A percentile compares a stretch with the other conserved stretches of the same genome.
Conservation (phyloP, 2,329 filamentous ascomycete species). For the Aureobasidium sp. region DNA sequence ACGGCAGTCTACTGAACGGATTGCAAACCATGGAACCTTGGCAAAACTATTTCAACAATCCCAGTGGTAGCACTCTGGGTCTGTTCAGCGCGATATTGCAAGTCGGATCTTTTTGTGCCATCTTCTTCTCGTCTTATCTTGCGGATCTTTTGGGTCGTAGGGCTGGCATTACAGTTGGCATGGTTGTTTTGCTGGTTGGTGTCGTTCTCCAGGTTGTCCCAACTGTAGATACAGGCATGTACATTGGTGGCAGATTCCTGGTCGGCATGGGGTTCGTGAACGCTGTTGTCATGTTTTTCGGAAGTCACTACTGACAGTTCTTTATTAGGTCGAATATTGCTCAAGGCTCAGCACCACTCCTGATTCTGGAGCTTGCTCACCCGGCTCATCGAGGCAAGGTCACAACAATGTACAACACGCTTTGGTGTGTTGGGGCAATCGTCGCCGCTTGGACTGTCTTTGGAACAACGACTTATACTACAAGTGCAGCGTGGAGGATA, state of each 20-base stretch:
- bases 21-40: not conserved
- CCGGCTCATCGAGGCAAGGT: constrained; percentile 6
- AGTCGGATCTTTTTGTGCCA: constrained; percentile 6
- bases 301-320: not conserved
- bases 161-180: constrained; percentile 42
- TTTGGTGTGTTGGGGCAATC: not conserved
- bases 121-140: not conserved
- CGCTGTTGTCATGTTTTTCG: not conserved
- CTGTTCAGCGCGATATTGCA: constrained; percentile 3
- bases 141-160: constrained; percentile 43
- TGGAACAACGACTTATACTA: constrained; percentile 9
- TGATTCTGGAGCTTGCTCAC: constrained; percentile 2
- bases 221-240: not conserved
- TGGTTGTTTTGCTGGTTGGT: constrained; percentile 39
- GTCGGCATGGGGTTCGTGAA: not conserved
- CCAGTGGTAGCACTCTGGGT: not conserved
- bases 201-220: constrained; percentile 18
- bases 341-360: not conserved
- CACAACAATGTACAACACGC: constrained; percentile 7
- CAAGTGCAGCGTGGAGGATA: constrained; percentile 47
- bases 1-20: constrained; percentile 6
- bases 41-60: not conserved
- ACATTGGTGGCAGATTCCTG: constrained; percentile 7
- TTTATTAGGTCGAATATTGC: not conserved
- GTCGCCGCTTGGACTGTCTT: constrained; percentile 4